Evolutionary conservation across 1,284 basidiomycete species (phyloP).

Genomic region (Tremellales sp.): DNA sequence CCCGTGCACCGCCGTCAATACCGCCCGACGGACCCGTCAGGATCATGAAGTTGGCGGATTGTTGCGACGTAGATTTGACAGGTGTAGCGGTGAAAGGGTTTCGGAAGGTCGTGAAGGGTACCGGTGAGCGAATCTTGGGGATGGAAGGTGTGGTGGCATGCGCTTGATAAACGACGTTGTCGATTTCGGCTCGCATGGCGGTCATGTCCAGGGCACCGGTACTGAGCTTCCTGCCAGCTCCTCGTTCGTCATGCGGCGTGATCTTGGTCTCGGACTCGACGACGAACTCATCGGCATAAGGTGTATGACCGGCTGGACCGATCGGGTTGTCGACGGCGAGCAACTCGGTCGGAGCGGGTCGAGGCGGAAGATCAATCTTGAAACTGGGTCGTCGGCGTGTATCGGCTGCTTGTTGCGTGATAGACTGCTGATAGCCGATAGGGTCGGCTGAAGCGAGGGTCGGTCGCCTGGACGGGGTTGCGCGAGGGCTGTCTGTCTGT

Average conservation of each 20-base stretch:
- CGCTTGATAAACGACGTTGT: not conserved
- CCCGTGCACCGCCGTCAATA: not conserved
- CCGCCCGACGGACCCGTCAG: conserved; percentile 3
- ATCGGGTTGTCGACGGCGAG: not conserved
- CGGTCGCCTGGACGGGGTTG: conserved; percentile 1
- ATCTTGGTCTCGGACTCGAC: not conserved
- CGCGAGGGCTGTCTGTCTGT: conserved; percentile 6
- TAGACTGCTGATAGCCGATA: conserved; percentile 7
- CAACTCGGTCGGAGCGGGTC: conserved; percentile 1
- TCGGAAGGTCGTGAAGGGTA: not conserved
- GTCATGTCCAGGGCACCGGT: not conserved
- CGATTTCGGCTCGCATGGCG: not conserved
- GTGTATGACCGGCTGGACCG: not conserved
- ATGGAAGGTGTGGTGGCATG: conserved; percentile 1
- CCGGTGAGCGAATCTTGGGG: not conserved
- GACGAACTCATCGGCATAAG: not conserved
- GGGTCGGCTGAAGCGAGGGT: conserved; percentile 2
- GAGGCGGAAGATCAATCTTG: conserved; percentile 19
- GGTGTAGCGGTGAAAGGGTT: conserved; percentile 4
- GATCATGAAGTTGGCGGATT: conserved; percentile 1
- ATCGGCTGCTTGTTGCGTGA: not conserved
- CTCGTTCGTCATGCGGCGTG: not conserved
- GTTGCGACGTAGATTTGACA: no score
- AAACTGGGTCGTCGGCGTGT: conserved; percentile 13
- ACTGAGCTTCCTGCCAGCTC: not conserved